Evolutionary conservation across 257 asterid species (phyloP).

Genomic region (Solanum pimpinellifolium): DNA sequence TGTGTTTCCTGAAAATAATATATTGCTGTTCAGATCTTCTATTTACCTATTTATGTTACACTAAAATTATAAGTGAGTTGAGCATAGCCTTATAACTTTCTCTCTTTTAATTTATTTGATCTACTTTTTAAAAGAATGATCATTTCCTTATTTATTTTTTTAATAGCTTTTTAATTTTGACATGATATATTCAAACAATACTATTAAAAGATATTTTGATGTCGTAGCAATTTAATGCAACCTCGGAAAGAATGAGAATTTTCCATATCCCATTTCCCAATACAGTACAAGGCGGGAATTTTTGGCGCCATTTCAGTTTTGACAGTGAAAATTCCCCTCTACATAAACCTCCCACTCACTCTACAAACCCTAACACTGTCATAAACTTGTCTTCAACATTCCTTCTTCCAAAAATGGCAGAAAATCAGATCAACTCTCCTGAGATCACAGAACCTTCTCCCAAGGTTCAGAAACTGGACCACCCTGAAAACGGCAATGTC

Average conservation of each 20-base stretch:
- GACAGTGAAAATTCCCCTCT: not conserved
- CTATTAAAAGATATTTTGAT: no score
- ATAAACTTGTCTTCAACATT: not conserved
- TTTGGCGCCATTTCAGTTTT: not conserved
- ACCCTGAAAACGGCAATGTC: not conserved
- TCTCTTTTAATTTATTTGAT: no score
- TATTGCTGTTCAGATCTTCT: not conserved
- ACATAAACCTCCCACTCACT: not conserved
- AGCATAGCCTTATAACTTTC: not conserved
- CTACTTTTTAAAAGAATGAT: not conserved
- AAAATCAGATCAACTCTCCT: not conserved
- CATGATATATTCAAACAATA: no score
- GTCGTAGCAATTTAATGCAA: not conserved
- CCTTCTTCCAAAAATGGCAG: not conserved
- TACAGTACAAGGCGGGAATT: not conserved
- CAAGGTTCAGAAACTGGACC: not conserved
- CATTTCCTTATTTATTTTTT: no score
- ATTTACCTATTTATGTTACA: not conserved
- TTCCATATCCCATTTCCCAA: not conserved
- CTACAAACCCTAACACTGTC: not conserved
- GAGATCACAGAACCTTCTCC: not conserved
- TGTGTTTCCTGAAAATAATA: not conserved
- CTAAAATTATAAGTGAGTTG: not conserved
- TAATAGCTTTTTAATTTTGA: no score
- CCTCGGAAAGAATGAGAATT: not conserved